These are phyloP conservation scores for Eimeria necatrix DNA, from an alignment of 169 alveolate species.

Conservation along the genomic window DNA sequence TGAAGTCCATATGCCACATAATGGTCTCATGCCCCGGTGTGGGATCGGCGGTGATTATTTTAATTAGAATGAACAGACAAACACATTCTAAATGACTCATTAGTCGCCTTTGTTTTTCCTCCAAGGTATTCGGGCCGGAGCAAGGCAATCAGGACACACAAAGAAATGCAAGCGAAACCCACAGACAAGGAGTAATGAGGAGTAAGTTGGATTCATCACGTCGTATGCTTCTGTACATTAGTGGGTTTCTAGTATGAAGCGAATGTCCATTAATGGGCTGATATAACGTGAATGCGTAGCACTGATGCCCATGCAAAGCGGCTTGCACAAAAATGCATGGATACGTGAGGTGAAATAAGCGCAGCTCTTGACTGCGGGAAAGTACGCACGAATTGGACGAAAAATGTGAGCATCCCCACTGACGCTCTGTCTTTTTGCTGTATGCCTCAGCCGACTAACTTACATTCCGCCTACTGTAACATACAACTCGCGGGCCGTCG, in stretches of 20 bases:
- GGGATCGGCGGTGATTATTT: too few species aligned
- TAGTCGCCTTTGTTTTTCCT: background rate
- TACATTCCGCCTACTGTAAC: constrained; percentile 72
- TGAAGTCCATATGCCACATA: too few species aligned
- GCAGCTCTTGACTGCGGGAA: too few species aligned
- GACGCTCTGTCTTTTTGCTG: background rate
- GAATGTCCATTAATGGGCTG: too few species aligned
- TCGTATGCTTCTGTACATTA: too few species aligned
- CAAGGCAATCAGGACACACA: constrained; percentile 63
- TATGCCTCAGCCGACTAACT: constrained; percentile 16
- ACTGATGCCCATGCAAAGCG: too few species aligned
- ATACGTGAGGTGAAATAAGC: background rate
- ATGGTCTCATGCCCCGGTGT: too few species aligned
- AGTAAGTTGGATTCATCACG: background rate
- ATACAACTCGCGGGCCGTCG: constrained; percentile 34
- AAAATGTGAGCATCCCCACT: background rate
- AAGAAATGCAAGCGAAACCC: constrained; percentile 15
- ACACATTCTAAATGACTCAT: background rate
- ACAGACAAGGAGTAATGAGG: background rate
- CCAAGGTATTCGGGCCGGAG: constrained; percentile 67
- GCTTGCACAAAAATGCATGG: background rate
- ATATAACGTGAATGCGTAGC: too few species aligned
- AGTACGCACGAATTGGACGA: background rate
- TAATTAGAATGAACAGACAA: too few species aligned
- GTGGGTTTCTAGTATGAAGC: too few species aligned